Base-by-base conservation (phyloP, 345 rosid genomes). In the Cochlearia excelsa region DNA sequence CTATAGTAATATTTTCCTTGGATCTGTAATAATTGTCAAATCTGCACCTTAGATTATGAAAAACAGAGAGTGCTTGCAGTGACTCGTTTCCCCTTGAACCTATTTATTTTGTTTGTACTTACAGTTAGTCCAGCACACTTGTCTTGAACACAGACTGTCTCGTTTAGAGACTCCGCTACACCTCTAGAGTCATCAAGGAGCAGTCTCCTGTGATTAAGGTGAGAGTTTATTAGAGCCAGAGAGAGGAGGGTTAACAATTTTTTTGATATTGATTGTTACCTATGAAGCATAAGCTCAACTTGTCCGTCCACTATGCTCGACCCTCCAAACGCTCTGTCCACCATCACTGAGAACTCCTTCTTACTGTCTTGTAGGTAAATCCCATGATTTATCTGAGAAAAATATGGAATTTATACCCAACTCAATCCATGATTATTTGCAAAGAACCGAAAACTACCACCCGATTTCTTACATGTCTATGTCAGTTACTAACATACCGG, bases 221-320 rank as follows among this genome's bases (percentile, higher is more conserved):
- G 63, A 49, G 11, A 73, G 45, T 40, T 60, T 47, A 63, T 70
- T 63, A 64, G 60, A 70, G 1, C 9, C 27, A 63, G 42, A 46
- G 41, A 51, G 11, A 37, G 35, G 35, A 37, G 7, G 40, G 40
- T 1, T 37, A 37, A 37, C 40, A 6, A 6, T 37, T 3, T 3
- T 37, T 56, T 2, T 11, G 65, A 48, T 57, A 28, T 57, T 44
- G 40, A 51, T 7, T 57, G 44, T 37, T 75, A 88, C 98, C 98
- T 80, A 57, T 92, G 98, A 47, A 89, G 98, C 95, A 92, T 83
- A 65, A 92, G 81, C 78, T 88, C 98, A 73, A 92, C 76, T 79
- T 88, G 87, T 65, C 98, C 98, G 68, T 92, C 98, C 54, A 73
- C 82, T 56, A 86, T 39, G 79, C 95, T 86, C 23, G 97, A 85